Conservation (phyloP, 306 rosid genomes). For the Citrullus amarus region DNA sequence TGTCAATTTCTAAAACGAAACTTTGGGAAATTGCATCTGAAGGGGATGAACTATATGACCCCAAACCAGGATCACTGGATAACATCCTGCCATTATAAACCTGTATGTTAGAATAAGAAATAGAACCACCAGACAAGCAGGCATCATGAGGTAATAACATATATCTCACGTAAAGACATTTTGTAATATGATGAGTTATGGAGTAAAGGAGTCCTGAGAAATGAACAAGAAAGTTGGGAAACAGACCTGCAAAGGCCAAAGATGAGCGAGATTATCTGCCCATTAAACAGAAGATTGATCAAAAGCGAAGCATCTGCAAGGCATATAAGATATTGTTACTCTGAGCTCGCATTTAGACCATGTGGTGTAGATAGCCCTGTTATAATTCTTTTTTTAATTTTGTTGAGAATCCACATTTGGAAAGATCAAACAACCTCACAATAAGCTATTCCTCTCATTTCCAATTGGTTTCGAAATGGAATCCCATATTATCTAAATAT, state of each 20-base stretch:
- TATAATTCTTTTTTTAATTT: neutral
- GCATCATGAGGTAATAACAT: neutral
- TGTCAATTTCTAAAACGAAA: conserved; percentile 1
- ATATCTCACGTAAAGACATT: neutral
- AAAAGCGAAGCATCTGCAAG: conserved; percentile 21
- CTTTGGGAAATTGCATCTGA: neutral
- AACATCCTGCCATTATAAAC: conserved; percentile 23
- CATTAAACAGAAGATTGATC: conserved; percentile 21
- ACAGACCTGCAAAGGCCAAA: conserved; percentile 29
- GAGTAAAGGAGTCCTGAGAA: neutral
- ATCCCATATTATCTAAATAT: no score
- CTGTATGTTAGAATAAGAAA: neutral
- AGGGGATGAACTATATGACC: conserved; percentile 2
- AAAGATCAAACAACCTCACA: no score
- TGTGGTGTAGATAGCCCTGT: neutral
- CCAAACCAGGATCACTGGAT: conserved; percentile 36
- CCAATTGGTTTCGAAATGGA: no score
- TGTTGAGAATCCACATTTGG: no score
- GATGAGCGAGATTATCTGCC: conserved; percentile 23
- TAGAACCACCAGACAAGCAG: neutral
- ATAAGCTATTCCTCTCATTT: no score
- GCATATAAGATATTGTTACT: neutral
- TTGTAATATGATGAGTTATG: neutral
- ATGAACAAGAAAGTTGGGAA: neutral
- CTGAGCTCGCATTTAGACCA: neutral